Percentiles rank a stretch among this genome's conserved stretches.
These are phyloP conservation scores for Colletotrichum abscissum DNA, from an alignment of 2,329 filamentous ascomycete species.

Conservation along the genomic window DNA sequence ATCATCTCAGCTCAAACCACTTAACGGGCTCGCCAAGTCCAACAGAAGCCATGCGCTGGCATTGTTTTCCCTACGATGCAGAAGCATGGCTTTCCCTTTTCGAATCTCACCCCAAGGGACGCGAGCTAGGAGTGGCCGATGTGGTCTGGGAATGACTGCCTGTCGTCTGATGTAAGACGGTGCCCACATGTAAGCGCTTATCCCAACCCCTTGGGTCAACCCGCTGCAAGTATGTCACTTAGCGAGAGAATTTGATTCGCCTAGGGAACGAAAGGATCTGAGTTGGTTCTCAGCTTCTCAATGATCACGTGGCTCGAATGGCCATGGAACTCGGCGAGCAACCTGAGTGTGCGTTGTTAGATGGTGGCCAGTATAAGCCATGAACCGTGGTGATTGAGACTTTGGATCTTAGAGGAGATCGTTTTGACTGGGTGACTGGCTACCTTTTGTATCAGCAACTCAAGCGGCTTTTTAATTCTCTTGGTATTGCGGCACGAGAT, in stretches of 20 bases:
- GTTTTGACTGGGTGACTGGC: background rate
- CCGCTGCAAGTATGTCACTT: background rate
- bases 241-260: background rate
- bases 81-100: background rate
- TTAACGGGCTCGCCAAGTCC: background rate
- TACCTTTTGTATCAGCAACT: background rate
- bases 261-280: background rate
- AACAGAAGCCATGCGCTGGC: constrained; percentile 12
- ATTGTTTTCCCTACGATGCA: background rate
- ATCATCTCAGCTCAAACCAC: background rate
- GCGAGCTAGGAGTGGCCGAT: background rate
- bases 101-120: background rate
- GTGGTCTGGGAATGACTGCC: background rate
- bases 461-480: no score
- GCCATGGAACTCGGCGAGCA: background rate
- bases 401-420: background rate
- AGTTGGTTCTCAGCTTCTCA: background rate
- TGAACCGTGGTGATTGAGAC: background rate
- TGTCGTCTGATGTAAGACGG: constrained; percentile 31
- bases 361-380: background rate
- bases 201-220: background rate
- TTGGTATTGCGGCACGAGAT: background rate
- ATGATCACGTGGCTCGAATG: background rate
- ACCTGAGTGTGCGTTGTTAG: background rate
- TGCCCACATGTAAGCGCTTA: constrained; percentile 28